phyloP scores from a whole-genome alignment of 1,139 yeast genomes.

The Geotrichum citri-aurantii region DNA sequence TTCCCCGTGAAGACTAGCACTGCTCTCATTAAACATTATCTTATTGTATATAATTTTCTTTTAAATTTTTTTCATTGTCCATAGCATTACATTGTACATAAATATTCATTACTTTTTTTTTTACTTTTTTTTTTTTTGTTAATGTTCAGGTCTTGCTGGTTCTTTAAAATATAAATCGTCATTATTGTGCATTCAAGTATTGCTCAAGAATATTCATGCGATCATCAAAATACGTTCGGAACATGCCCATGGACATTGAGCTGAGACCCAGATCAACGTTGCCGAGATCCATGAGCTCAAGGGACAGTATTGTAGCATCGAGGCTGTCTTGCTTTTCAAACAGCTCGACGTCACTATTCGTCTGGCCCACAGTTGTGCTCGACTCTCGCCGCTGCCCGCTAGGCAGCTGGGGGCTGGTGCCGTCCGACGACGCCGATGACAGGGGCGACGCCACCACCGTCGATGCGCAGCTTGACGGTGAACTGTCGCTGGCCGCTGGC shows the following conservation, averaged over 20 bases:
- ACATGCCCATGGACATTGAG: slow-evolving; percentile 22
- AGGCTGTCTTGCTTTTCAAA: not conserved
- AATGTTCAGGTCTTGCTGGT: too few relatives aligned
- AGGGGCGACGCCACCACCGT: slow-evolving; percentile 5
- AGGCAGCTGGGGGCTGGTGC: not conserved
- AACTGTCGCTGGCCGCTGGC: slow-evolving; percentile 4
- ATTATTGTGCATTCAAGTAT: slow-evolving; percentile 2
- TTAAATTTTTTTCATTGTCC: not conserved
- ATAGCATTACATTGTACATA: not conserved
- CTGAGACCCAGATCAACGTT: slow-evolving; percentile 2
- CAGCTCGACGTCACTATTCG: not conserved
- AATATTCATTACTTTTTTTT: not conserved
- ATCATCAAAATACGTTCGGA: slow-evolving; percentile 29
- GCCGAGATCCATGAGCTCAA: not conserved
- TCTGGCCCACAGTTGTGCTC: not conserved
- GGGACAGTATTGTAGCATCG: not conserved
- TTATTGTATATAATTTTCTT: not conserved
- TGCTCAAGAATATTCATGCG: slow-evolving; percentile 27
- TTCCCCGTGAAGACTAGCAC: not conserved
- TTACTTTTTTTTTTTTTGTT: too few relatives aligned
- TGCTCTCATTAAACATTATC: not conserved
- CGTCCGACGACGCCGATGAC: slow-evolving; percentile 3
- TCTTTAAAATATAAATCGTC: not conserved
- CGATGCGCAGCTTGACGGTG: slow-evolving; percentile 6
- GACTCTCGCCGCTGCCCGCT: not conserved